Evolutionary conservation across 78 protist species (phyloP).

Genomic region (Dictyostelium citrinum): DNA sequence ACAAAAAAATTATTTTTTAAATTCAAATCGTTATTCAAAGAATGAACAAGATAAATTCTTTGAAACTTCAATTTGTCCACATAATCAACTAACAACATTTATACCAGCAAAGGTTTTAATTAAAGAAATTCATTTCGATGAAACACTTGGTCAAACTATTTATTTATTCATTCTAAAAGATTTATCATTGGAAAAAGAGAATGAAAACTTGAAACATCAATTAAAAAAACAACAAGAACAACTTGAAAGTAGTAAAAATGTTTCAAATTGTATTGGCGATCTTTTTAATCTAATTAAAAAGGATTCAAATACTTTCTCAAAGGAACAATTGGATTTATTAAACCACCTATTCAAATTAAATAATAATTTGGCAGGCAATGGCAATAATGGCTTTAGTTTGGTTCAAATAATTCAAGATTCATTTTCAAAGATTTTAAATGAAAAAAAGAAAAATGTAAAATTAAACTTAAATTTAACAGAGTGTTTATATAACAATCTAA

Average conservation of each 20-base stretch:
- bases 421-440: not conserved
- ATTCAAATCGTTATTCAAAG: not conserved
- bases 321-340: not conserved
- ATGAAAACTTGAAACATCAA: not conserved
- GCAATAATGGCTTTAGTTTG: not conserved
- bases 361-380: not conserved
- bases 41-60: not conserved
- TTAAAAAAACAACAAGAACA: not conserved
- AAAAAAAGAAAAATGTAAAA: not conserved
- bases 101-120: not conserved
- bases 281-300: not conserved
- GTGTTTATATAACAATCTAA: not conserved
- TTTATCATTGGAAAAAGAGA: not conserved
- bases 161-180: not conserved
- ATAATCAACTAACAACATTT: not conserved
- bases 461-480: not conserved
- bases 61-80: not conserved
- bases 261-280: not conserved
- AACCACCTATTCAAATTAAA: not conserved
- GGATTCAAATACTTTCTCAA: not conserved
- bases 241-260: not conserved
- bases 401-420: not conserved
- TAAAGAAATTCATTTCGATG: constrained; percentile 1
- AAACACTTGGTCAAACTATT: not conserved
- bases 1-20: not conserved